Evolutionary conservation across 805 yeast genomes (phyloP).

Genomic region (Wickerhamomyces alni): DNA sequence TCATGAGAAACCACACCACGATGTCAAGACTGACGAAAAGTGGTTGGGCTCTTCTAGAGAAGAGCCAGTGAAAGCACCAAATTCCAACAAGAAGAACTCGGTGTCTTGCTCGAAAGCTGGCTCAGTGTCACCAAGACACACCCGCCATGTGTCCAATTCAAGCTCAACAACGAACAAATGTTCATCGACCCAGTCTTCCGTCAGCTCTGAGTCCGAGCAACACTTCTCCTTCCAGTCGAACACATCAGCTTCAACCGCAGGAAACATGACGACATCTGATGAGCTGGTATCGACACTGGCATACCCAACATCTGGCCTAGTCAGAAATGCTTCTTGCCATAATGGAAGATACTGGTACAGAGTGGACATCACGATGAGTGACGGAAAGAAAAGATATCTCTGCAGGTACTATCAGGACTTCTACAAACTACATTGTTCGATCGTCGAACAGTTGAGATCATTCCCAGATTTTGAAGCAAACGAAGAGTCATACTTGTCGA

Average conservation of each 20-base stretch:
- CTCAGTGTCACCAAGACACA: too few species aligned
- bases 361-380: constrained; percentile 33
- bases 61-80: too few species aligned
- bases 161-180: background rate
- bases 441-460: constrained; percentile 20
- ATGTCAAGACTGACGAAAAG: too few species aligned
- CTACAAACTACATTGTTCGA: constrained; percentile 36
- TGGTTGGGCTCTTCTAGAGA: too few species aligned
- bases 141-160: background rate
- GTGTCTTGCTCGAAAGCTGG: too few species aligned
- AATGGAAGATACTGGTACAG: constrained; percentile 48
- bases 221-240: constrained; percentile 10
- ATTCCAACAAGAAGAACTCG: too few species aligned
- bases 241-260: background rate
- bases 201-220: constrained; percentile 5
- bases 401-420: constrained; percentile 49
- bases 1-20: too few species aligned
- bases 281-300: constrained; percentile 1
- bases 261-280: too few species aligned
- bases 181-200: constrained; percentile 6
- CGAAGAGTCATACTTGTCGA: constrained; percentile 4
- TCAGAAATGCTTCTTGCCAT: constrained; percentile 33
- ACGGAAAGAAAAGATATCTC: constrained; percentile 32
- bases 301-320: constrained; percentile 30
- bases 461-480: constrained; percentile 4